phyloP scores from a whole-genome alignment of 75 land plant species.

The Cupressus sempervirens region DNA sequence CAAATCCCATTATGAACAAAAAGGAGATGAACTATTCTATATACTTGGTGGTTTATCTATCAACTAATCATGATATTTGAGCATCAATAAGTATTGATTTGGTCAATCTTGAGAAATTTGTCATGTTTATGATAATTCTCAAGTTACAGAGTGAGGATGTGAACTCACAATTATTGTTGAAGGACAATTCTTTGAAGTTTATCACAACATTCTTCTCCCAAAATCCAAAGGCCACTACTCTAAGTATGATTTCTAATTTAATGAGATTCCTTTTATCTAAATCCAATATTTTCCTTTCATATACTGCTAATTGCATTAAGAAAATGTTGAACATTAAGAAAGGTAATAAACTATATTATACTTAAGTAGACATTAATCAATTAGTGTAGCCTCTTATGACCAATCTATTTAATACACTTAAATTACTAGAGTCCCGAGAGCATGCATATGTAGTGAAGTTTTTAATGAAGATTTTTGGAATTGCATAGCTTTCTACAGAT shows the following conservation, averaged over 20 bases:
- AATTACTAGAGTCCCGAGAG: conserved; percentile 91
- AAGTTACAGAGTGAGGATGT: conserved; percentile 72
- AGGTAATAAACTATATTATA: conserved; percentile 50
- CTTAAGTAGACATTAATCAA: conserved; percentile 54
- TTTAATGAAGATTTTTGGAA: conserved; percentile 81
- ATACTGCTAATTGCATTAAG: too few species aligned
- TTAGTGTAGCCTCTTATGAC: conserved; percentile 51
- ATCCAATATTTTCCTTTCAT: too few species aligned
- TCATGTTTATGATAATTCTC: conserved; percentile 64
- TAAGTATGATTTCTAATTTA: conserved; percentile 66
- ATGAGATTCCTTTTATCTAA: conserved; percentile 57
- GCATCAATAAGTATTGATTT: conserved; percentile 52
- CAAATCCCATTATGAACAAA: conserved; percentile 82
- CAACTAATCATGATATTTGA: conserved; percentile 61
- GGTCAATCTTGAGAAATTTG: conserved; percentile 74
- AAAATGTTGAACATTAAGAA: conserved; percentile 79
- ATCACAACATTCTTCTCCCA: conserved; percentile 71
- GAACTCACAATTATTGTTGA: conserved; percentile 64
- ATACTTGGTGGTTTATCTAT: conserved; percentile 80
- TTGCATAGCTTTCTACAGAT: conserved; percentile 51
- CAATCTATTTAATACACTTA: conserved; percentile 72
- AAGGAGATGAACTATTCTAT: conserved; percentile 88
- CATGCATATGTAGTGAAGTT: conserved; percentile 93
- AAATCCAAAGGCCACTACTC: conserved; percentile 51
- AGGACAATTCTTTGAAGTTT: conserved; percentile 91